phyloP scores from a whole-genome alignment of 768 basidiomycete species.

The Rhodotorula diobovata region DNA sequence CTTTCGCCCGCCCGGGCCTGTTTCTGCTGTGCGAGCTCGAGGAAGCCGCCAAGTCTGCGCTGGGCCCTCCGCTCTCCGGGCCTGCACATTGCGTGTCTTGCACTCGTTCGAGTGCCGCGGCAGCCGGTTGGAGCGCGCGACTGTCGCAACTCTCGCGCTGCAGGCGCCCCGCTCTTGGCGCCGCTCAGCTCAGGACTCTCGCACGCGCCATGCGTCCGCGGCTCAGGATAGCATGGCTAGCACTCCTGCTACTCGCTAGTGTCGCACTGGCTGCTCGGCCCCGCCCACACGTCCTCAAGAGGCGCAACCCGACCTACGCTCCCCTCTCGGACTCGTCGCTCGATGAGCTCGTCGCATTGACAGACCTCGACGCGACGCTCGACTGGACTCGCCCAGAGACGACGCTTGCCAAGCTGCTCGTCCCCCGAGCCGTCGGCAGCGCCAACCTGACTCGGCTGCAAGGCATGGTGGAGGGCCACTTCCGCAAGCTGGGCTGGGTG shows the following conservation, averaged over 20 bases:
- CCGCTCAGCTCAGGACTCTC: background rate
- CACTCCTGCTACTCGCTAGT: background rate
- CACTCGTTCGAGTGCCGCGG: no score
- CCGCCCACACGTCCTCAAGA: slow-evolving; percentile 33
- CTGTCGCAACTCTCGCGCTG: no score
- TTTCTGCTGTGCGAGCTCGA: no score
- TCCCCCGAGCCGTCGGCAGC: slow-evolving; percentile 71
- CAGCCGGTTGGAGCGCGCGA: no score
- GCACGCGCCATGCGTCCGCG: background rate
- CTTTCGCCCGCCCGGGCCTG: no score
- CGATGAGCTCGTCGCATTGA: slow-evolving; percentile 55
- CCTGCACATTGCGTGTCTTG: no score
- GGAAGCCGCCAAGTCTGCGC: no score
- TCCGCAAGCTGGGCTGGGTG: slow-evolving; percentile 30
- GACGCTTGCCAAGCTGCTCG: slow-evolving; percentile 75
- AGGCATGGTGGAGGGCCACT: slow-evolving; percentile 18
- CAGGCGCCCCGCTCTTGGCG: no score
- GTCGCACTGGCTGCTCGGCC: slow-evolving; percentile 11
- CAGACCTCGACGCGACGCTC: slow-evolving; percentile 61
- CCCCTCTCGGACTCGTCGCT: slow-evolving; percentile 16
- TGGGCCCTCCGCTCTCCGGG: no score
- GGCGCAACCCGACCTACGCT: slow-evolving; percentile 32
- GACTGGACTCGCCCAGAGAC: slow-evolving; percentile 63
- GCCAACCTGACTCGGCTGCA: slow-evolving; percentile 29
- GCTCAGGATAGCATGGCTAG: background rate